A percentile compares a stretch with the other conserved stretches of the same genome.
Conservation (phyloP, 768 basidiomycete genomes). For the Russula sp. region DNA sequence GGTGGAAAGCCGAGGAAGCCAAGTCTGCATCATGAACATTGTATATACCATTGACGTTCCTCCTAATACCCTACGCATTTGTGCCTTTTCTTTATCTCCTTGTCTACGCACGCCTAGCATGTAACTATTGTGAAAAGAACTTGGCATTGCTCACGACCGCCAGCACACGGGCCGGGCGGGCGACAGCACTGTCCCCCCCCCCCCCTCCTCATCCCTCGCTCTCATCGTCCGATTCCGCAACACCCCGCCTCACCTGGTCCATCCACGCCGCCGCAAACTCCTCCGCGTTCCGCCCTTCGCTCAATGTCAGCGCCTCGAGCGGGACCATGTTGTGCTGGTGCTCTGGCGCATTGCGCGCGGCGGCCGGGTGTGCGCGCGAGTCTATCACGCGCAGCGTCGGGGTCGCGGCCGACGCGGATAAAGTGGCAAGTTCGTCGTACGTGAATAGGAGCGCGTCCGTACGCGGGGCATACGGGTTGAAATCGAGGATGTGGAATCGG, state of each 20-base stretch:
- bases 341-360: constrained; percentile 59
- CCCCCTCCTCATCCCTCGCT: background rate
- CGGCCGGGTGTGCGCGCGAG: constrained; percentile 65
- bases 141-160: background rate
- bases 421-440: constrained; percentile 63
- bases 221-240: constrained; percentile 16
- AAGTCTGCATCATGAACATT: constrained; percentile 15
- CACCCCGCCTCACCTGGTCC: constrained; percentile 41
- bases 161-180: too few relatives aligned
- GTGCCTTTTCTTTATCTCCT: background rate
- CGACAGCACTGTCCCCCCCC: too few relatives aligned
- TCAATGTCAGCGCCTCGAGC: constrained; percentile 76
- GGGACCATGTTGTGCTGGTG: constrained; percentile 90
- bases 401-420: constrained; percentile 25
- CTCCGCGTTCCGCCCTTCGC: constrained; percentile 62
- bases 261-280: constrained; percentile 69
- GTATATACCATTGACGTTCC: background rate
- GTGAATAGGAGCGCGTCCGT: constrained; percentile 88
- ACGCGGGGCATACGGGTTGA: constrained; percentile 79
- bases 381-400: constrained; percentile 62
- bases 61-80: background rate
- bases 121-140: background rate
- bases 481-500: constrained; percentile 79
- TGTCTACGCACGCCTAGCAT: background rate
- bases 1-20: constrained; percentile 24